Evolutionary conservation across 1,284 basidiomycete genomes (phyloP).

Genomic region (Apiotrichum gracile): DNA sequence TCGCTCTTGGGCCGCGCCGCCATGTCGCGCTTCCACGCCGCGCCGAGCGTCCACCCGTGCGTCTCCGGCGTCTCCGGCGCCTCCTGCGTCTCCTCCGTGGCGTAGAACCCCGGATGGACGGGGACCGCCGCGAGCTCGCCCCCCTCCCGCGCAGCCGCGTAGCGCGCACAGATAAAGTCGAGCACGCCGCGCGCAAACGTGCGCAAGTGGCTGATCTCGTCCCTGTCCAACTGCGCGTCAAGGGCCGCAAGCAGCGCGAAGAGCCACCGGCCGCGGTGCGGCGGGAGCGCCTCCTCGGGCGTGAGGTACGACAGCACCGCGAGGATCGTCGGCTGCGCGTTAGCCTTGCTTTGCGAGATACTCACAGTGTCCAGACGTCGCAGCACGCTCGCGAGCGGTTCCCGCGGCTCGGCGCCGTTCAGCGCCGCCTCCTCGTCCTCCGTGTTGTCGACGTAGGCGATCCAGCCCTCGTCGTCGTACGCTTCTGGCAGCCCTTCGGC

Average conservation of each 20-base stretch:
- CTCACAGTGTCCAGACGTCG: constrained; percentile 28
- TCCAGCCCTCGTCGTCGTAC: constrained; percentile 6
- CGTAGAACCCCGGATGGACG: constrained; percentile 11
- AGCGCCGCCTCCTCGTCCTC: constrained; percentile 19
- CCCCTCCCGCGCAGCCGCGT: constrained; percentile 14
- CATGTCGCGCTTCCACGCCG: constrained; percentile 10
- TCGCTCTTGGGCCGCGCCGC: constrained; percentile 7
- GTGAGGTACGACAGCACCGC: constrained; percentile 22
- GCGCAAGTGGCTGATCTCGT: constrained; percentile 71
- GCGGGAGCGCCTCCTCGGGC: constrained; percentile 49
- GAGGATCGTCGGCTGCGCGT: constrained; percentile 21
- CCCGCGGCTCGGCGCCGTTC: constrained; percentile 9
- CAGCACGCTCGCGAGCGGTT: constrained; percentile 33
- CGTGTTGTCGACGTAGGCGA: constrained; percentile 6
- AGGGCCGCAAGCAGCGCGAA: constrained; percentile 70
- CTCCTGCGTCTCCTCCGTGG: constrained; percentile 6
- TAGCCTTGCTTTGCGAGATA: constrained; percentile 8
- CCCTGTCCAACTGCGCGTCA: constrained; percentile 65
- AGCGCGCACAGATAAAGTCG: constrained; percentile 51
- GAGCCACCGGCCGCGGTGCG: constrained; percentile 72
- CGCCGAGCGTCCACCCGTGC: constrained; percentile 8
- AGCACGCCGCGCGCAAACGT: constrained; percentile 70
- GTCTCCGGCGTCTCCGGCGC: neutral
- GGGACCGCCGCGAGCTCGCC: neutral
- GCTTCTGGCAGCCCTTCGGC: neutral